Conservation (phyloP, 805 yeast genomes). For the Kodamaea lidongshanica region DNA sequence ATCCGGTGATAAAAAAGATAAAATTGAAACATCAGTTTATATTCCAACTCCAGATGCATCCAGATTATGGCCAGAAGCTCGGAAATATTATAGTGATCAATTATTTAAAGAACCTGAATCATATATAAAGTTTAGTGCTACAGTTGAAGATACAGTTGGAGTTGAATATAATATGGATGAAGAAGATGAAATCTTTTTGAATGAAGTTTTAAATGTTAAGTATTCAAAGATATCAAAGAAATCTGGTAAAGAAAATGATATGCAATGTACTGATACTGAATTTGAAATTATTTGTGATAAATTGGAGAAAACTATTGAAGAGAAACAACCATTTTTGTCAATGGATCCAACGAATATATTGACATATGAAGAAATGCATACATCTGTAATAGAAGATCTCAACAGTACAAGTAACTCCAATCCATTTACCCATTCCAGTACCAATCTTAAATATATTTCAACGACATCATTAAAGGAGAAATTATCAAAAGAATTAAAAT, state of each 20-base stretch:
- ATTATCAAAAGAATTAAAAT: slow-evolving; percentile 50
- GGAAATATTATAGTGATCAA: slow-evolving; percentile 57
- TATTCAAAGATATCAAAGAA: slow-evolving; percentile 20
- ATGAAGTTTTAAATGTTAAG: slow-evolving; percentile 26
- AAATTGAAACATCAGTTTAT: slow-evolving; percentile 38
- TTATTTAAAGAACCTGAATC: slow-evolving; percentile 65
- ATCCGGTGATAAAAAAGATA: slow-evolving; percentile 32
- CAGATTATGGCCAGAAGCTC: slow-evolving; percentile 70
- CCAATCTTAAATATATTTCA: slow-evolving; percentile 35
- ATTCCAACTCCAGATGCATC: slow-evolving; percentile 98
- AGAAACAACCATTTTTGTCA: slow-evolving; percentile 80
- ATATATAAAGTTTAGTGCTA: slow-evolving; percentile 84
- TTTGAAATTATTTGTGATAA: slow-evolving; percentile 73
- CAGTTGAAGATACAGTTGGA: slow-evolving; percentile 92
- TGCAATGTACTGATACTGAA: slow-evolving; percentile 66
- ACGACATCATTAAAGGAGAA: slow-evolving; percentile 53
- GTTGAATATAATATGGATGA: slow-evolving; percentile 88
- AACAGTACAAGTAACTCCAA: slow-evolving; percentile 21
- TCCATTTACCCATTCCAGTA: slow-evolving; percentile 23
- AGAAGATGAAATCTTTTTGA: slow-evolving; percentile 65
- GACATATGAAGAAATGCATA: slow-evolving; percentile 60
- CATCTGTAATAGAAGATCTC: slow-evolving; percentile 37
- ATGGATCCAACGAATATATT: slow-evolving; percentile 80
- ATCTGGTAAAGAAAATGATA: slow-evolving; percentile 11
- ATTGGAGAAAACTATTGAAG: slow-evolving; percentile 67